Percentiles rank a stretch among this genome's conserved stretches.
Evolutionary conservation across 1,139 yeast species (phyloP).

Genomic region (Hyphopichia wangnamkhiaoensis): DNA sequence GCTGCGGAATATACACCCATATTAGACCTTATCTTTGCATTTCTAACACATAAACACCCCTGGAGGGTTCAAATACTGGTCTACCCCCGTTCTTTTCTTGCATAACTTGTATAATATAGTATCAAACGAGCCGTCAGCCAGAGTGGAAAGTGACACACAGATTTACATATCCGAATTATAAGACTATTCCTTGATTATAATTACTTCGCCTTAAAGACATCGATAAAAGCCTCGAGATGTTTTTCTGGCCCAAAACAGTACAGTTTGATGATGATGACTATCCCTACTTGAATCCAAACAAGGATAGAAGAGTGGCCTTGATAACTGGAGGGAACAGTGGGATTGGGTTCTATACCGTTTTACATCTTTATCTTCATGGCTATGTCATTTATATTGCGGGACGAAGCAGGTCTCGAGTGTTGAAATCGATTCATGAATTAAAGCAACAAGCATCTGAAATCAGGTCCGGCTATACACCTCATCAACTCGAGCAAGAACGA

Average conservation of each 20-base stretch:
- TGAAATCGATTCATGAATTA: constrained; percentile 37
- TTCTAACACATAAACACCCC: no score
- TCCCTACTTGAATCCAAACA: constrained; percentile 34
- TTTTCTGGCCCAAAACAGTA: neutral
- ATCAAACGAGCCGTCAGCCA: no score
- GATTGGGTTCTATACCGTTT: constrained; percentile 44
- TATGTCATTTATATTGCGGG: constrained; percentile 44
- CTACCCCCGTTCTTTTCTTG: no score
- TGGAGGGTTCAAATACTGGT: no score
- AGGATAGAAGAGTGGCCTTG: constrained; percentile 40
- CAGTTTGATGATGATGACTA: constrained; percentile 25
- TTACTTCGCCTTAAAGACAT: no score
- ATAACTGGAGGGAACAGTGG: constrained; percentile 51
- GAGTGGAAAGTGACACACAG: no score
- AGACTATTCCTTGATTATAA: no score
- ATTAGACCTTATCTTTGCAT: no score
- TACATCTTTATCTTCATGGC: constrained; percentile 46
- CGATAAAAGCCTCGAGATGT: neutral
- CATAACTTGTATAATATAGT: no score
- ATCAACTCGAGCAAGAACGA: constrained; percentile 12
- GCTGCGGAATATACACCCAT: no score
- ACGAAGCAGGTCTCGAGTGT: constrained; percentile 36
- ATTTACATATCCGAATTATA: no score
- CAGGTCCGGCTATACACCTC: neutral
- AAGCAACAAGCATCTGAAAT: constrained; percentile 21